A percentile compares a stretch with the other conserved stretches of the same genome.
phyloP scores from a whole-genome alignment of 176 grass and related monocot genomes.

The Aechmea fasciata region DNA sequence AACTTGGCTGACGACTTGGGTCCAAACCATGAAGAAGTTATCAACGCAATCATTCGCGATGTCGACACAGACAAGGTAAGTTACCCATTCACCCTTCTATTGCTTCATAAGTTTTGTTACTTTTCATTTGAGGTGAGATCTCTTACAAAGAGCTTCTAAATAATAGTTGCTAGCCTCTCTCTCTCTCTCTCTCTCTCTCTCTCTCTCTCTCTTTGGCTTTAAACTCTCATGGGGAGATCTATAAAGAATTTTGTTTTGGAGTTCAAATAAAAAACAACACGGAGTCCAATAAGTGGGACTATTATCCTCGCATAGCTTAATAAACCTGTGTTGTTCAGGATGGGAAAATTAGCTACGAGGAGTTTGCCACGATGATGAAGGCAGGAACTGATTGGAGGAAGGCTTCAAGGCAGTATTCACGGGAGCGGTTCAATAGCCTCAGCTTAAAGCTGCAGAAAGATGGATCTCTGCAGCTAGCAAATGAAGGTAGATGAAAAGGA shows the following conservation, averaged over 20 bases:
- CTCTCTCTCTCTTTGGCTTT: too few species aligned
- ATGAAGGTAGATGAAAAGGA: conserved; percentile 7
- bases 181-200: too few species aligned
- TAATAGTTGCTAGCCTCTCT: too few species aligned
- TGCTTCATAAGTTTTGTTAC: too few species aligned
- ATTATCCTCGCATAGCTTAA: too few species aligned
- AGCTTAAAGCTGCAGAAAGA: conserved; percentile 87
- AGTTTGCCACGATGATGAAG: conserved; percentile 91
- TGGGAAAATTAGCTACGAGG: conserved; percentile 90
- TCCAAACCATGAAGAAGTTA: conserved; percentile 65
- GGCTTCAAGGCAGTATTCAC: conserved; percentile 80
- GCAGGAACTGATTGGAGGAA: conserved; percentile 93
- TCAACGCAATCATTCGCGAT: conserved; percentile 79
- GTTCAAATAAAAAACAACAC: too few species aligned
- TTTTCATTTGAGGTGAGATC: too few species aligned
- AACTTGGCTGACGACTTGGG: conserved; percentile 69
- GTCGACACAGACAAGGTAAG: conserved; percentile 88
- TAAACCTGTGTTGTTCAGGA: conserved; percentile 26
- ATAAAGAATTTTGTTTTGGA: too few species aligned
- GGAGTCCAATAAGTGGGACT: too few species aligned
- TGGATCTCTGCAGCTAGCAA: conserved; percentile 55
- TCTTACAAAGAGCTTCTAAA: too few species aligned
- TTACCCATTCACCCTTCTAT: neutral
- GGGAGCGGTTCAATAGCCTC: conserved; percentile 70
- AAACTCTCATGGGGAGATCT: too few species aligned